Conservation (phyloP, 2,329 filamentous ascomycete genomes). For the Aspergillus fijiensis region DNA sequence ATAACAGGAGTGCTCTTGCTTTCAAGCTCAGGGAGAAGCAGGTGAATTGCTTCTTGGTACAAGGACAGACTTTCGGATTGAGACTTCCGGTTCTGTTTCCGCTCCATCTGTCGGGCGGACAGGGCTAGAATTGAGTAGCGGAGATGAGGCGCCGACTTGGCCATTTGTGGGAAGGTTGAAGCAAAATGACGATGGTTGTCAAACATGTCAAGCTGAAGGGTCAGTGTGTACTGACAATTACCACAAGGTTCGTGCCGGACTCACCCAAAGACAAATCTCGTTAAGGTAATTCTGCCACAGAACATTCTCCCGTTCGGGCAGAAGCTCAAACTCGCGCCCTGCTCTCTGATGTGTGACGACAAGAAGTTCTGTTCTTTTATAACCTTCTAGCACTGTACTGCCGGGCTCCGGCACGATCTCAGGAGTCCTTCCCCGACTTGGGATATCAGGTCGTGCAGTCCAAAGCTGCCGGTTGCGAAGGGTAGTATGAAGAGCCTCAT, state of each 20-base stretch:
- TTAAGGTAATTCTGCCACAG: constrained; percentile 35
- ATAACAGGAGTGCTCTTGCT: constrained; percentile 51
- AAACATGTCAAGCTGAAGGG: constrained; percentile 52
- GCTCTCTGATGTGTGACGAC: constrained; percentile 11
- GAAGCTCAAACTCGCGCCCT: constrained; percentile 26
- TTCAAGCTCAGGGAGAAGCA: constrained; percentile 49
- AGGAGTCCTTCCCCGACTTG: constrained; percentile 33
- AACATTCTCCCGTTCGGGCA: constrained; percentile 31
- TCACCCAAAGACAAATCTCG: constrained; percentile 32
- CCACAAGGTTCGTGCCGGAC: neutral
- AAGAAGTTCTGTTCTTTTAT: too few relatives aligned
- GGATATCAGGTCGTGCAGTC: constrained; percentile 43
- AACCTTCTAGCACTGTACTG: neutral
- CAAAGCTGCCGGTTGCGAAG: constrained; percentile 48
- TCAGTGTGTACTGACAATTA: neutral
- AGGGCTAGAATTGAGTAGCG: constrained; percentile 53
- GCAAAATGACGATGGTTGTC: constrained; percentile 52
- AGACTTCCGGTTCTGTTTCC: constrained; percentile 41
- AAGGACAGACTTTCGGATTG: constrained; percentile 49
- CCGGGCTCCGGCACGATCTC: constrained; percentile 11
- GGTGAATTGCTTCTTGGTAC: constrained; percentile 54
- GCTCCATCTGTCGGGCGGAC: constrained; percentile 53
- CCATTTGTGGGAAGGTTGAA: constrained; percentile 50
- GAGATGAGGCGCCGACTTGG: constrained; percentile 46
- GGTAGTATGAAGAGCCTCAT: constrained; percentile 49